Percentiles rank a stretch among this genome's conserved stretches.
Evolutionary conservation across 1,284 basidiomycete species (phyloP).

Genomic region (Apiotrichum gamsii): DNA sequence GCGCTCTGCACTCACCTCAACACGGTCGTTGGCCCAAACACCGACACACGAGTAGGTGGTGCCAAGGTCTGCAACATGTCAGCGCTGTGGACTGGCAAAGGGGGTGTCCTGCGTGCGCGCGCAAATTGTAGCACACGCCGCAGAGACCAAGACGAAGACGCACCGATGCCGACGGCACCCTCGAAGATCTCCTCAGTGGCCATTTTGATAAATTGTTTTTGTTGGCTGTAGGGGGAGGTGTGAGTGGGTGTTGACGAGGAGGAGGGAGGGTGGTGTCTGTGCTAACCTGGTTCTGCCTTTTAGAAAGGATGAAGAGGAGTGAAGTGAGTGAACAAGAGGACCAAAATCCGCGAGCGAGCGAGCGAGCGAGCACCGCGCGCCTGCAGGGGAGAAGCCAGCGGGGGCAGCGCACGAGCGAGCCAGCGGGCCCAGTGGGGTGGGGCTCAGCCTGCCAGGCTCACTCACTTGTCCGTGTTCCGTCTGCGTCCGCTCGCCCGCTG

Average conservation of each 20-base stretch:
- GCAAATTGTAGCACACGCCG: too few species aligned
- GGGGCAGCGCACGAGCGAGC: too few species aligned
- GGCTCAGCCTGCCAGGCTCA: too few species aligned
- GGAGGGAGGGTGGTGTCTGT: neutral
- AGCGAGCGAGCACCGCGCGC: neutral
- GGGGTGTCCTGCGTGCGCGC: neutral
- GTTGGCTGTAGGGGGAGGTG: constrained; percentile 4
- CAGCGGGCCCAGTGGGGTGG: too few species aligned
- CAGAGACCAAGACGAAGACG: too few species aligned
- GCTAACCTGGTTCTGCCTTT: constrained; percentile 23
- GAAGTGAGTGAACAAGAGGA: constrained; percentile 9
- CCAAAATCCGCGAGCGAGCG: neutral
- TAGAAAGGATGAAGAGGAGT: constrained; percentile 11
- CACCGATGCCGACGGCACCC: constrained; percentile 88
- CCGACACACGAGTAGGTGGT: constrained; percentile 74
- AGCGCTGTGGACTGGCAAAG: neutral
- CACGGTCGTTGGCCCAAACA: constrained; percentile 97
- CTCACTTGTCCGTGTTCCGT: too few species aligned
- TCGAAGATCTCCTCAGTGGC: constrained; percentile 87
- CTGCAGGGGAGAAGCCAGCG: neutral
- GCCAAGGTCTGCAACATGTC: constrained; percentile 46
- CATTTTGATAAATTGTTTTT: constrained; percentile 54
- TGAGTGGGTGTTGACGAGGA: neutral
- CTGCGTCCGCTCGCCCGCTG: too few species aligned
- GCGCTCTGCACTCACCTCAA: constrained; percentile 53